Percentiles rank a stretch among this genome's conserved stretches.
These are phyloP conservation scores for Cutaneotrichosporon cavernicola DNA, from an alignment of 1,284 basidiomycete species.

Conservation along the genomic window DNA sequence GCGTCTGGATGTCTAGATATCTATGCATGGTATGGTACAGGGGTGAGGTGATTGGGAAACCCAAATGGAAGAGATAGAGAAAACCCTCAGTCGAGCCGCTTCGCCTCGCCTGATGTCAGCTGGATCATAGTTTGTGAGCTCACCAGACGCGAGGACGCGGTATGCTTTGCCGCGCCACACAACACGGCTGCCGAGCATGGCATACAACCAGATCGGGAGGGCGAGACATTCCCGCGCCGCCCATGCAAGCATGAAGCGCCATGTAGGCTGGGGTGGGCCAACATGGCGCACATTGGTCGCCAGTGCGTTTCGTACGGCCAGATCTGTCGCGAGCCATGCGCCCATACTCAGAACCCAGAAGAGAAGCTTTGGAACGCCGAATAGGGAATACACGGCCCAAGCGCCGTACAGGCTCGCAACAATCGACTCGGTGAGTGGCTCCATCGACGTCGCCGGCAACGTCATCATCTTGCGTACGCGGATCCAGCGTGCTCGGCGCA, in stretches of 20 bases:
- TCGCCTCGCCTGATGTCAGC: slow-evolving; percentile 19
- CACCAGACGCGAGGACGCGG: slow-evolving; percentile 44
- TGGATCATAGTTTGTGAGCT: not conserved
- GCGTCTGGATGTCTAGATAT: slow-evolving; percentile 3
- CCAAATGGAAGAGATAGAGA: not conserved
- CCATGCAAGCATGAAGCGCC: slow-evolving; percentile 72
- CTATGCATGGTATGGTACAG: slow-evolving; percentile 2
- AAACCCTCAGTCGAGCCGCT: not conserved
- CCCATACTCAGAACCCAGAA: slow-evolving; percentile 72
- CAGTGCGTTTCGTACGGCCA: slow-evolving; percentile 42
- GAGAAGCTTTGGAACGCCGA: slow-evolving; percentile 61
- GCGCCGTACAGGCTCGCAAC: slow-evolving; percentile 66
- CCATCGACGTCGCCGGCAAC: slow-evolving; percentile 72
- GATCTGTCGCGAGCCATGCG: slow-evolving; percentile 56
- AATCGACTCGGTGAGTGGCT: slow-evolving; percentile 85
- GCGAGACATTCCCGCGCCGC: slow-evolving; percentile 70
- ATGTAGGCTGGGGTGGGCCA: slow-evolving; percentile 59
- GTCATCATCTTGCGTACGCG: slow-evolving; percentile 91
- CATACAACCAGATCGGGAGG: slow-evolving; percentile 78
- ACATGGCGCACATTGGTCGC: slow-evolving; percentile 64
- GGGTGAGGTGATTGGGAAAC: not conserved
- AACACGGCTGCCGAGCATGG: slow-evolving; percentile 74
- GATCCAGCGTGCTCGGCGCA: slow-evolving; percentile 87
- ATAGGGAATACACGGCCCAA: slow-evolving; percentile 60
- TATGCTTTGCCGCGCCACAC: slow-evolving; percentile 69